Evolutionary conservation across 208 protist genomes (phyloP).

Genomic region (Leishmania tarentolae): DNA sequence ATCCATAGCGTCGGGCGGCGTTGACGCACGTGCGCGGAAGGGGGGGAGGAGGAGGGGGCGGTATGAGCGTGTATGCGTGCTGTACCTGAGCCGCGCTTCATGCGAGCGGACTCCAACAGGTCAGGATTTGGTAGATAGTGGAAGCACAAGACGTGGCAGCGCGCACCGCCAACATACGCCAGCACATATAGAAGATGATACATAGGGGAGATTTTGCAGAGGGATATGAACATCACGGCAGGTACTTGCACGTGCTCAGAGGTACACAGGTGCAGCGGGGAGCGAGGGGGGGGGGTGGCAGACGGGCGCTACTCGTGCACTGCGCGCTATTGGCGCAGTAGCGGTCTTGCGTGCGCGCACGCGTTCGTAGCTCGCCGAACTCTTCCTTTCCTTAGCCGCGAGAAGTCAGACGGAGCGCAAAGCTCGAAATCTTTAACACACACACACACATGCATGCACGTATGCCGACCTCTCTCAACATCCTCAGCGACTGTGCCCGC

Average conservation of each 20-base stretch:
- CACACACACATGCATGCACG: background rate
- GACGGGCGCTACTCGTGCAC: background rate
- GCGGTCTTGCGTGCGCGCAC: background rate
- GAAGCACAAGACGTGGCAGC: background rate
- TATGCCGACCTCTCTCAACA: background rate
- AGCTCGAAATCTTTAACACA: background rate
- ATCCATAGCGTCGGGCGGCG: constrained; percentile 42
- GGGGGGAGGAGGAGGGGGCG: too few species aligned
- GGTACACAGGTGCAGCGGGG: background rate
- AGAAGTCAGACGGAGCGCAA: background rate
- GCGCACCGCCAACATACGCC: background rate
- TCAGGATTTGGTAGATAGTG: background rate
- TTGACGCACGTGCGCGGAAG: background rate
- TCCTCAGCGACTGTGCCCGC: background rate
- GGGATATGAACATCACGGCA: background rate
- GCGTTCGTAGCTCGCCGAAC: background rate
- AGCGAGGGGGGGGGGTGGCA: background rate
- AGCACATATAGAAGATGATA: background rate
- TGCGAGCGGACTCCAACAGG: background rate
- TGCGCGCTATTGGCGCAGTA: background rate
- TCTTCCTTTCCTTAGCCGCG: background rate
- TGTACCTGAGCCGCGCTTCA: background rate
- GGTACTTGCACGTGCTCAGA: background rate
- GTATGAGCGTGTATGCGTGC: background rate
- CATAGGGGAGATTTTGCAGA: background rate